Evolutionary conservation across 2,329 filamentous ascomycete genomes (phyloP), one percentile per base, ranked within the genome.

Genomic region (Ascochyta lentis): DNA sequence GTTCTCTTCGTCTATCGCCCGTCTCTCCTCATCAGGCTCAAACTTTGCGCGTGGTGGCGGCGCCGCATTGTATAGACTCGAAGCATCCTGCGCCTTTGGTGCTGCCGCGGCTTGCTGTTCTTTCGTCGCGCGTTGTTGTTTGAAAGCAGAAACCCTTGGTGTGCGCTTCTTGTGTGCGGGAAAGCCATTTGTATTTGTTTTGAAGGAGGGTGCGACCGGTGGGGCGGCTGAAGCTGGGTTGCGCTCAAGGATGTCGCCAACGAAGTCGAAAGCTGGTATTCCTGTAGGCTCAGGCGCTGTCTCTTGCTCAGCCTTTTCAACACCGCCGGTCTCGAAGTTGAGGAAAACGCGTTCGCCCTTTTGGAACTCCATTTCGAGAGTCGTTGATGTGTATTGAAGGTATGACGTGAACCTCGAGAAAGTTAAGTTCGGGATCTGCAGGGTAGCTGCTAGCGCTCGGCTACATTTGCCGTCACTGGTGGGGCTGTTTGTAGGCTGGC

Each of bases 91-190:
- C 54, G 51, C 44, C 40, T 64, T 62, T 12, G 41, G 56, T 29
- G 47, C 41, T 1, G 58, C 37, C 24, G 51, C 48, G 13, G 56
- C 55, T 39, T 67, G 63, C 41, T 67, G 62, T 19, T 67, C 60
- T 42, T 74, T 72, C 13, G 70, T 68, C 8, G 70, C 72, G 58
- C 84, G 81, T 69, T 87, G 85, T 68, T 91, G 87, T 73, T 92
- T 96, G 79, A 96, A 96, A 1, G 89, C 84, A 1, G 92, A 96
- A 7, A 85, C 77, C 54, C 84, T 84, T 52, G 65, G 64, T 12
- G 81, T 83, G 62, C 93, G 87, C 73, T 90, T 92, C 75, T 90
- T 95, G 74, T 92, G 93, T 55, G 88, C 86, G n/a, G 95, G 95
- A 65, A 98, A 98, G 1, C 95, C 95, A 12, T 85, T 87, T 4